Evolutionary conservation across 768 basidiomycete species (phyloP).

Genomic region (Boletus sp.): DNA sequence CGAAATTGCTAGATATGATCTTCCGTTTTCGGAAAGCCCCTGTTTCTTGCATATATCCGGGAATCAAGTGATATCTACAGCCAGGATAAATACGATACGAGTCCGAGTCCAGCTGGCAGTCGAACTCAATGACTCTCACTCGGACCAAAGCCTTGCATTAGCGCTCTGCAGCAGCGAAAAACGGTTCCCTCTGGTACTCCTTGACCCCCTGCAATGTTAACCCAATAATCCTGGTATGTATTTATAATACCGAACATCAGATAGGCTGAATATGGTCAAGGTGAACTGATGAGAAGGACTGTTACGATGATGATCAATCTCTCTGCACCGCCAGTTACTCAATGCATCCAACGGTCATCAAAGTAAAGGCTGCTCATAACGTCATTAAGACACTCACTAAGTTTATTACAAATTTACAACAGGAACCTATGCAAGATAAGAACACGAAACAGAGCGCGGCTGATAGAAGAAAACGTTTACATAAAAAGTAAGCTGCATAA

Average conservation of each 20-base stretch:
- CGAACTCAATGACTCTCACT: no score
- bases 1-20: background rate
- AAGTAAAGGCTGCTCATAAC: background rate
- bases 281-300: no score
- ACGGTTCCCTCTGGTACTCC: no score
- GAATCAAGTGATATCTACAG: no score
- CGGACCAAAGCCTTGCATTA: no score
- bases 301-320: no score
- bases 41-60: background rate
- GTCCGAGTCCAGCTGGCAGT: no score
- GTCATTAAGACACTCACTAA: conserved; percentile 16
- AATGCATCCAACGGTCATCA: background rate
- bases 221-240: no score
- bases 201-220: background rate
- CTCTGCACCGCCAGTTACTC: background rate
- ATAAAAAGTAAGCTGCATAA: background rate
- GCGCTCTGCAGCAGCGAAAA: no score
- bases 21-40: conserved; percentile 1
- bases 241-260: background rate
- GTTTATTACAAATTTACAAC: conserved; percentile 27
- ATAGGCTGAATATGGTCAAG: no score
- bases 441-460: background rate
- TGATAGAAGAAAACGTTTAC: background rate
- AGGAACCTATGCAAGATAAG: conserved; percentile 8
- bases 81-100: no score